Conservation (phyloP, 2,329 filamentous ascomycete species). For the Paraphaeosphaeria sporulosa region DNA sequence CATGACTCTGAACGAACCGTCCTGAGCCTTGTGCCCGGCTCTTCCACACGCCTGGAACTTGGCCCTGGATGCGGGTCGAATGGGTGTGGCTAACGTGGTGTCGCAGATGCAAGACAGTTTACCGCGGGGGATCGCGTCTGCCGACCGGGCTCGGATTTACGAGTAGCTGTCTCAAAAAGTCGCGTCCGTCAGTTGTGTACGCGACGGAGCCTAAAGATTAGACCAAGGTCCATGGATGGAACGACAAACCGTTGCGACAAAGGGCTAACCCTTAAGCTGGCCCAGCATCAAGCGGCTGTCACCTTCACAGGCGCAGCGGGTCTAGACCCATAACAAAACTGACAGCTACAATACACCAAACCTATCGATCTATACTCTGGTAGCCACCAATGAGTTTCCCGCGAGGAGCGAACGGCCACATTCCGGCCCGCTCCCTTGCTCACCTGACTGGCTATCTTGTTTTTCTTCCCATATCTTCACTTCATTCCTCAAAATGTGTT, state of each 20-base stretch:
- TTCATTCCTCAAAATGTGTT: conserved; percentile 48
- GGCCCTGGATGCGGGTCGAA: neutral
- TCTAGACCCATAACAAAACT: neutral
- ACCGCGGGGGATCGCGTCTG: neutral
- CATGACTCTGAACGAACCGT: neutral
- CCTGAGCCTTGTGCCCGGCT: neutral
- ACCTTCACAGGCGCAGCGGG: neutral
- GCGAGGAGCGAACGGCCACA: conserved; percentile 23
- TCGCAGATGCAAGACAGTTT: conserved; percentile 3
- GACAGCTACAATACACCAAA: neutral
- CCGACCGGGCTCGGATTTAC: no score
- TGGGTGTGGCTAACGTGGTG: conserved; percentile 4
- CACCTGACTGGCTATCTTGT: conserved; percentile 24
- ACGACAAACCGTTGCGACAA: neutral
- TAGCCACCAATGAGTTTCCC: neutral
- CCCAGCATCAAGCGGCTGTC: neutral
- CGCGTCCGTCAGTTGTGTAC: neutral
- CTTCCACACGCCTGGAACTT: neutral
- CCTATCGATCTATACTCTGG: neutral
- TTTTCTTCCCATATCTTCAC: conserved; percentile 39
- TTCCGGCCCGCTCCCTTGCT: conserved; percentile 39
- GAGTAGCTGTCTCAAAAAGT: neutral
- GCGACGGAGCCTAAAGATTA: neutral
- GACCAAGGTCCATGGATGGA: neutral
- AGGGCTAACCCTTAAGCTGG: neutral